Evolutionary conservation across 306 rosid species (phyloP).

Genomic region (Vigna angularis): DNA sequence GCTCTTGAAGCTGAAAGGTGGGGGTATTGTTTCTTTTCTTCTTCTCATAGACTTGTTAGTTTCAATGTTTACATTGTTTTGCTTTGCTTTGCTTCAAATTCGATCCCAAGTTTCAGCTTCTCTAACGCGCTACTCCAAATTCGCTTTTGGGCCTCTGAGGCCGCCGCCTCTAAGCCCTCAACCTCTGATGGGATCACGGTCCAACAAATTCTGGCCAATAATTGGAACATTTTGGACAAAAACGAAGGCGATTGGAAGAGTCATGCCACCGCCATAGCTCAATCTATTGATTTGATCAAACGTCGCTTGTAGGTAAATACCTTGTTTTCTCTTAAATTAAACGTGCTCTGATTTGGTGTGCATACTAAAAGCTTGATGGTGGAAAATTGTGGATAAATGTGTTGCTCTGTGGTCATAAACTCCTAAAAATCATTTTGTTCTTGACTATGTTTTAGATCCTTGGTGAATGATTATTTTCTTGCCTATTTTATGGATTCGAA

Average conservation of each 20-base stretch:
- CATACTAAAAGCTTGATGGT: not conserved
- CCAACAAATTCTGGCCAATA: slow-evolving; percentile 61
- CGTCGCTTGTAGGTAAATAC: slow-evolving; percentile 73
- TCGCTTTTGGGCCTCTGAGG: slow-evolving; percentile 59
- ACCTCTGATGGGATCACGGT: slow-evolving; percentile 85
- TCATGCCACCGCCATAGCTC: slow-evolving; percentile 85
- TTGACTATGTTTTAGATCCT: not conserved
- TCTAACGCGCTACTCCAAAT: slow-evolving; percentile 20
- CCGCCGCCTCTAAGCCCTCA: slow-evolving; percentile 57
- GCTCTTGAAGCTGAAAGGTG: too few species aligned
- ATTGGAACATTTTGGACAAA: slow-evolving; percentile 74
- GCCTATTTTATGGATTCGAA: not conserved
- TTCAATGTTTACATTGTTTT: too few species aligned
- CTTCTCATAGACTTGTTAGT: too few species aligned
- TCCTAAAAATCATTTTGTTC: not conserved
- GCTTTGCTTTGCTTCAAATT: slow-evolving; percentile 10
- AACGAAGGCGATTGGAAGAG: slow-evolving; percentile 89
- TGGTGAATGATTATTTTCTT: not conserved
- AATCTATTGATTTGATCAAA: slow-evolving; percentile 80
- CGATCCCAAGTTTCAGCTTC: slow-evolving; percentile 24
- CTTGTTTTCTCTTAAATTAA: slow-evolving; percentile 3
- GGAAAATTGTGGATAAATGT: not conserved
- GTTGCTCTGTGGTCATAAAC: not conserved
- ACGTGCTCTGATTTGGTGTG: slow-evolving; percentile 49
- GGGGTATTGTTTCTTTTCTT: too few species aligned